A percentile compares a stretch with the other conserved stretches of the same genome.
These are phyloP conservation scores for Pseudoperonospora humuli DNA, from an alignment of 352 stramenopile genomes.

Conservation along the genomic window DNA sequence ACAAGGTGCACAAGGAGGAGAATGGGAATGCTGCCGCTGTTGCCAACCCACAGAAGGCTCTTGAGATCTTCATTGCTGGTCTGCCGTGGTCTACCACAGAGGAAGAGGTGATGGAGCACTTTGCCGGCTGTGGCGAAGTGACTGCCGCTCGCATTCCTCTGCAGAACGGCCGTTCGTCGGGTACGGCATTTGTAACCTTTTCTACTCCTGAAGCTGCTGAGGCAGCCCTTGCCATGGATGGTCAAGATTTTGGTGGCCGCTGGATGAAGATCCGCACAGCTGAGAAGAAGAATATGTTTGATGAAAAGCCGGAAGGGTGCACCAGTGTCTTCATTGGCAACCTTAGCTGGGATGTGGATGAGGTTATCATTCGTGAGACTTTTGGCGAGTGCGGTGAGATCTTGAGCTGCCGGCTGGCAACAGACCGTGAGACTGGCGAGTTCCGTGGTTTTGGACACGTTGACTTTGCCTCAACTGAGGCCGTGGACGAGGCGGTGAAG, in stretches of 20 bases:
- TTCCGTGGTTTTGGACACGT: constrained; percentile 98
- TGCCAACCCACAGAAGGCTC: constrained; percentile 36
- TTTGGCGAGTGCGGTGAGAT: constrained; percentile 97
- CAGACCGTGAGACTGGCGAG: constrained; percentile 94
- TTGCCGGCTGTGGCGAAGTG: constrained; percentile 89
- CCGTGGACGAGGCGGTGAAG: constrained; percentile 87
- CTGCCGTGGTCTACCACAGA: constrained; percentile 93
- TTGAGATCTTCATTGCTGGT: constrained; percentile 88
- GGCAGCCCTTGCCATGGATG: constrained; percentile 88
- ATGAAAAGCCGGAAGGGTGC: constrained; percentile 92
- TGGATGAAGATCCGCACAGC: constrained; percentile 94
- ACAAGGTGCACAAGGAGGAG: constrained; percentile 73
- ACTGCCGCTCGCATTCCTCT: constrained; percentile 77
- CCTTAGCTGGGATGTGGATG: constrained; percentile 94
- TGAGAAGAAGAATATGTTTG: constrained; percentile 78
- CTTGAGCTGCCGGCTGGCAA: constrained; percentile 89
- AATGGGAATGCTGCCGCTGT: constrained; percentile 55
- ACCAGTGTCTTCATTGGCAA: constrained; percentile 97
- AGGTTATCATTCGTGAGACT: constrained; percentile 87
- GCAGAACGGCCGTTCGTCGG: constrained; percentile 85
- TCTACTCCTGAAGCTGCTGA: constrained; percentile 49
- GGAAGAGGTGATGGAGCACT: constrained; percentile 92
- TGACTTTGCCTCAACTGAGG: constrained; percentile 93
- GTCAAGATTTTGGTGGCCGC: constrained; percentile 88
- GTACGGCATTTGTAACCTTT: constrained; percentile 96